Percentiles rank a stretch among this genome's conserved stretches.
Evolutionary conservation across 768 basidiomycete genomes (phyloP).

Genomic region (Cystobasidium onofrii): DNA sequence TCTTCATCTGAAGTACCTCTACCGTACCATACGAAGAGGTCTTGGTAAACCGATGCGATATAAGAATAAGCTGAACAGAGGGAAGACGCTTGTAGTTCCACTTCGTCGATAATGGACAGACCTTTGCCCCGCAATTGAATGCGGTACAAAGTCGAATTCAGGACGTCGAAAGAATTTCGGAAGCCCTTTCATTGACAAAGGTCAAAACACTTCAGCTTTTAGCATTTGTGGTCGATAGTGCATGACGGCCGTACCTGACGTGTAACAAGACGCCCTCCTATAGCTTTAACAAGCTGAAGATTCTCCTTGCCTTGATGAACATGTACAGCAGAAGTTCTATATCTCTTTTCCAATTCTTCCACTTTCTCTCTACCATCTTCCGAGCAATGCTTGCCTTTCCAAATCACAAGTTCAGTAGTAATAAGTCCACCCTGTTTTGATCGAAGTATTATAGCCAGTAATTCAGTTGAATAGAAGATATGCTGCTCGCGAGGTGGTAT

Average conservation of each 20-base stretch:
- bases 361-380: slow-evolving; percentile 7
- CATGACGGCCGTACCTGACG: background rate
- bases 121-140: background rate
- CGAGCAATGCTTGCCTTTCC: slow-evolving; percentile 23
- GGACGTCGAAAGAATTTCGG: slow-evolving; percentile 3
- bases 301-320: slow-evolving; percentile 10
- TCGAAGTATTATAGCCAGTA: slow-evolving; percentile 14
- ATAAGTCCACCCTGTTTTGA: slow-evolving; percentile 13
- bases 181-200: background rate
- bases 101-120: slow-evolving; percentile 16
- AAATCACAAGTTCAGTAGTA: slow-evolving; percentile 5
- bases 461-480: slow-evolving; percentile 17
- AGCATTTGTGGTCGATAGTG: too few species aligned
- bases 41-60: slow-evolving; percentile 26
- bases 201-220: background rate
- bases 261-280: slow-evolving; percentile 18
- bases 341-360: slow-evolving; percentile 13
- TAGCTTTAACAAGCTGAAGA: background rate
- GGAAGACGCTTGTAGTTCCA: slow-evolving; percentile 10
- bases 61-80: slow-evolving; percentile 23
- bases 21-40: slow-evolving; percentile 28
- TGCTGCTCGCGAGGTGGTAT: background rate
- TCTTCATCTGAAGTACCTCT: slow-evolving; percentile 8
- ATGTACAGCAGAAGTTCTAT: background rate
- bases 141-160: slow-evolving; percentile 24